phyloP scores from a whole-genome alignment of 345 rosid species.

The Geranium rotundifolium region DNA sequence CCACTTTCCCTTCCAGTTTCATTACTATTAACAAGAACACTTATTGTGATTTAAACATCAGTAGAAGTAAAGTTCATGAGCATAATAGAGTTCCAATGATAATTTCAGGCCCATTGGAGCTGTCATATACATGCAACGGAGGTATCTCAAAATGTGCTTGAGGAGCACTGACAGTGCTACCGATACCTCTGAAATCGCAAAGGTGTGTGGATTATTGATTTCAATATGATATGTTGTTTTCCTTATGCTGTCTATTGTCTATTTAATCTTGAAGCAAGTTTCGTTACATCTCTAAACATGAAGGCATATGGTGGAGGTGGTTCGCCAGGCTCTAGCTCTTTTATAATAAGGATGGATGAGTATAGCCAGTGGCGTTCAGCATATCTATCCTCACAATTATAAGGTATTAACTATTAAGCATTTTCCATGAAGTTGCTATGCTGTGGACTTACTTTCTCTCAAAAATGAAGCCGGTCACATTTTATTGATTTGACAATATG shows the following conservation, averaged over 20 bases:
- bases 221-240: not conserved
- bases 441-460: too few relatives aligned
- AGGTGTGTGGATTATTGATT: constrained; percentile 31
- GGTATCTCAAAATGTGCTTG: constrained; percentile 75
- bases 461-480: too few relatives aligned
- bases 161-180: constrained; percentile 53
- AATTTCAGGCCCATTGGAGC: constrained; percentile 73
- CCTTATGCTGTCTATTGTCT: not conserved
- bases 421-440: too few relatives aligned
- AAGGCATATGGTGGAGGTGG: constrained; percentile 79
- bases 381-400: too few relatives aligned
- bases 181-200: constrained; percentile 75
- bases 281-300: constrained; percentile 11
- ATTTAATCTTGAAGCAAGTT: not conserved
- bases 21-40: too few relatives aligned
- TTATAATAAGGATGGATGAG: constrained; percentile 45
- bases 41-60: not conserved
- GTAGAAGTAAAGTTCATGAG: not conserved
- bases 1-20: too few relatives aligned
- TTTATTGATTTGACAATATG: too few relatives aligned
- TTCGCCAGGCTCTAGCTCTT: constrained; percentile 2
- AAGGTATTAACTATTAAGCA: too few relatives aligned
- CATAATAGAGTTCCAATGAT: constrained; percentile 8
- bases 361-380: too few relatives aligned
- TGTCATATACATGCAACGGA: constrained; percentile 55